Evolutionary conservation across 169 alveolate species (phyloP), one percentile per base, ranked within the genome.

Genomic region (Perkinsus olseni): DNA sequence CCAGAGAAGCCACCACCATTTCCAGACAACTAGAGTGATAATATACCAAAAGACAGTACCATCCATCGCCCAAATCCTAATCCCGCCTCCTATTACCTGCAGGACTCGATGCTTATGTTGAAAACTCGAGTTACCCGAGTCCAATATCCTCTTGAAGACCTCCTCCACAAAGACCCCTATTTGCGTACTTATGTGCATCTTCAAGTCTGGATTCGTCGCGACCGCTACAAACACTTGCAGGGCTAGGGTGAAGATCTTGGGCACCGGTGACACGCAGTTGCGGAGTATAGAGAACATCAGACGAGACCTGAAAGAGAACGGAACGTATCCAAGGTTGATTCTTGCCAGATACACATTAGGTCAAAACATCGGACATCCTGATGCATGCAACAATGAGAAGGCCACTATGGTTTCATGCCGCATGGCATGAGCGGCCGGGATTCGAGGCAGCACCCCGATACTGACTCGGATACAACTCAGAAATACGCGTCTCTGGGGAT

Each of bases 121-220:
- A 95, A 90, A 97, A 50, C 94, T 96, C n/a, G 97, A 94, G 93
- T 98, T 97, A 39, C 97, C 97, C 38, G 97, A 96, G 74, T 97
- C 97, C 45, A 98, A 94, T 28, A 97, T 96, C 91, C 96, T 96
- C 92, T 97, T 92, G 95, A 97, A 98, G 28, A 97, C 96, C 91
- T 96, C 95, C 62, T 98, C 98, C 38, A 97, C 94, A 92, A 98
- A 97, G 38, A 96, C 97, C 39, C 94, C 96, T 34, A 96, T 94
- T 92, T 96, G 97, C 13, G 95, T 94, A 51, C 96, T 97, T 31
- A 97, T 92, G 94, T 96, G 94, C 74, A 95, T 96, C 92, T 97
- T 95, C 74, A 97, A 97, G 17, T 62, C 82, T 24, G 82, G 36
- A 93, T 96, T 96, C 39, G 95, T 94, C 92, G 96, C 96, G 45